A percentile compares a stretch with the other conserved stretches of the same genome.
Conservation (phyloP, 2,329 filamentous ascomycete species). For the Pestalotiopsis fici region DNA sequence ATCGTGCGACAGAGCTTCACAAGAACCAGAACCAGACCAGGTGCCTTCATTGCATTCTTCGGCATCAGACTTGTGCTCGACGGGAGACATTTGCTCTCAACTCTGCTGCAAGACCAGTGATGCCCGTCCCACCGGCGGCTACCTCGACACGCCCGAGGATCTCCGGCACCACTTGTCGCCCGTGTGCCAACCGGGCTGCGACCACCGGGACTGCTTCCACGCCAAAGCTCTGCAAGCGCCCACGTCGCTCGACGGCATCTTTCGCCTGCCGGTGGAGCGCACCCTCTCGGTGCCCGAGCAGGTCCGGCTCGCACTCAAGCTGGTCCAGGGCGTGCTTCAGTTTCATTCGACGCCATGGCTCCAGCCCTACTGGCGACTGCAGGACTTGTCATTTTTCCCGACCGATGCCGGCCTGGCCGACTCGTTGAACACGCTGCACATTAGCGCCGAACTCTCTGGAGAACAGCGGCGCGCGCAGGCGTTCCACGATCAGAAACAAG, state of each 20-base stretch:
- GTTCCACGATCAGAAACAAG: background rate
- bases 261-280: conserved; percentile 23
- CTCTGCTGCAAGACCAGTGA: conserved; percentile 3
- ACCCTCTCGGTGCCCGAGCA: conserved; percentile 13
- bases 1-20: background rate
- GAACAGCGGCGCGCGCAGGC: background rate
- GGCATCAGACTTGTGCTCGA: background rate
- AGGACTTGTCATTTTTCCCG: conserved; percentile 16
- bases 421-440: conserved; percentile 16
- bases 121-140: background rate
- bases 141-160: conserved; percentile 11
- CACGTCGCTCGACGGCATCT: conserved; percentile 2
- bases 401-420: conserved; percentile 8
- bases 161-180: conserved; percentile 11
- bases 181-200: background rate
- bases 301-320: conserved; percentile 10
- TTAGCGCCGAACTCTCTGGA: conserved; percentile 12
- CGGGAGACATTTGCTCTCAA: conserved; percentile 3
- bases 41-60: background rate
- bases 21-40: background rate
- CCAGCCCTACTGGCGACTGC: conserved; percentile 9
- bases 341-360: conserved; percentile 19
- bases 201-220: conserved; percentile 10
- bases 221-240: conserved; percentile 8
- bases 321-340: conserved; percentile 14